Evolutionary conservation across 768 basidiomycete genomes (phyloP), one percentile per base, ranked within the genome.

Genomic region (Tylopilus felleus): DNA sequence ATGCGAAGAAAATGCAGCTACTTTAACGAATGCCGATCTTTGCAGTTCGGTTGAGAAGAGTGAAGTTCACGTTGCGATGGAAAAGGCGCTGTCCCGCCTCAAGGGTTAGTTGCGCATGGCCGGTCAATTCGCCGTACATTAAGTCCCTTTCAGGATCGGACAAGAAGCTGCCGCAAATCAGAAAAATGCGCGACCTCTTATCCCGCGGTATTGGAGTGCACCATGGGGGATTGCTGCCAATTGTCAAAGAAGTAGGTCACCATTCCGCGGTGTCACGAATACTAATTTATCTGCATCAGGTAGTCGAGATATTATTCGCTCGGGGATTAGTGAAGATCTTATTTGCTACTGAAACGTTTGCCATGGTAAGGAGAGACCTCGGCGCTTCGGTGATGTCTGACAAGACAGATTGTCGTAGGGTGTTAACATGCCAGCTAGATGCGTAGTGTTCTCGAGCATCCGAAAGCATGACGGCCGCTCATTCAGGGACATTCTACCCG

Each of bases 331-430:
- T 99, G 56, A 98, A 98, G 71, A 84, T 97, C 21, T 74, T 99
- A 8, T 99, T 99, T 67, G 97, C 97, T 1, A 99, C 97, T 5
- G 97, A 99, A 73, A 99, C 97, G 0, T 99, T 99, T 69, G 96
- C 96, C 0, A 98, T 99, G 96, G 95, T 93, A 52, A 53, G 77
- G 33, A 44, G 9, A 39, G 10, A 19, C 23, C 9, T 5, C 23
- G n/a, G 39, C 29, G 6, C 29, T 54, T 55, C 10, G 48, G 52
- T 21, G 55, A 48, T 55, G 25, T 51, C 56, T 57, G 51, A 64
- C 21, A 17, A 22, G 28, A 50, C 31, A 54, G 27, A 17, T 38
- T 53, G 47, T 22, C 50, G 9, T 56, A 98, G 95, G 97, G 97
- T 46, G 97, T 99, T 51, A 99, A 99, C 71, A 99, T 99, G 97